Base-by-base conservation (phyloP, 2,329 filamentous ascomycete species). In the Fusarium transvaalense region DNA sequence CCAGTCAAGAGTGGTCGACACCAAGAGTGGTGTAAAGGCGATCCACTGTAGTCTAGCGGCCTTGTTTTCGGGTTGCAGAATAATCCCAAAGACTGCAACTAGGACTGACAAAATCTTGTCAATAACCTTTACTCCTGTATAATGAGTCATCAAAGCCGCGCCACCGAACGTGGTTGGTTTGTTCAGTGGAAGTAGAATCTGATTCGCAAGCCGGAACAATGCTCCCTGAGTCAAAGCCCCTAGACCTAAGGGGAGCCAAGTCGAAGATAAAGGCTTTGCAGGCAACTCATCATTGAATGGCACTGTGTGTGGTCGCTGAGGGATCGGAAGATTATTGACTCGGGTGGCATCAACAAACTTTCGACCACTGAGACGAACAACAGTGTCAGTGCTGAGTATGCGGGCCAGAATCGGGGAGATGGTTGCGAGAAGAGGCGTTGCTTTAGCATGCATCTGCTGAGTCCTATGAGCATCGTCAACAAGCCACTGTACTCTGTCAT, bases 1-100 rank as follows among this genome's bases (percentile, higher is more conserved):
- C 61, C 61, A 64, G 34, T 64, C 61, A 2, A 64, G 29, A 0
- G 34, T 37, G 0, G 61, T 58, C 1, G 61, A 64, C 1, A 45
- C 0, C 0, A 64, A 0, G 2, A 64, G 0, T 0, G 61, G 50
- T 1, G 32, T 58, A 4, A 64, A 64, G 1, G 51, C 25, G 10
- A 39, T 6, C 34, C 27, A 45, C 15, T 64, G 61, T 0, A 46
- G 0, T 1, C 15, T 17, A 6, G 23, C 13, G 1, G n/a, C 13
- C 2, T 5, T 2, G 1, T 55, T 54, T 0, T 10, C 10, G 0
- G 48, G 47, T 23, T 32, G 12, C 8, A 63, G 12, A 17, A 43
- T 25, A 0, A 51, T 38, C 14, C 45, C 50, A 14, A 64, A 64
- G 0, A 32, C 14, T 27, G 59, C 43, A 2, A 34, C 50, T 10